Evolutionary conservation across 2,329 filamentous ascomycete species (phyloP).

Genomic region (Calonectria fujianensis): DNA sequence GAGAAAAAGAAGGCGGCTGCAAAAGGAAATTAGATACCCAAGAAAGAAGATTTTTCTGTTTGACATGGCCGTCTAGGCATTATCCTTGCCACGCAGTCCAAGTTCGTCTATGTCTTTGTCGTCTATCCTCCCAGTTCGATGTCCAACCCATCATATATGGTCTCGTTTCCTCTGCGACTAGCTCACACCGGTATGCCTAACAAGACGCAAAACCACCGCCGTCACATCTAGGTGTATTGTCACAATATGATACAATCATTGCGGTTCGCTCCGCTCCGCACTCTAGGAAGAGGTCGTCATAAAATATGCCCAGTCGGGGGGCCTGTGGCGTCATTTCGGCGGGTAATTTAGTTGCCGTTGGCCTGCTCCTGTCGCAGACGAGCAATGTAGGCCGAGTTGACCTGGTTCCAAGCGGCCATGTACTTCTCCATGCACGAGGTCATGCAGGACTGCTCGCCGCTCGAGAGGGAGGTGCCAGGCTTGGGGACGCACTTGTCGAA

Average conservation of each 20-base stretch:
- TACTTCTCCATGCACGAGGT: slow-evolving; percentile 90
- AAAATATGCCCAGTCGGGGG: slow-evolving; percentile 4
- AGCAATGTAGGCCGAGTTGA: slow-evolving; percentile 80
- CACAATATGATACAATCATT: slow-evolving; percentile 55
- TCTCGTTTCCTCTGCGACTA: slow-evolving; percentile 20
- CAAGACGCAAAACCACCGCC: slow-evolving; percentile 10
- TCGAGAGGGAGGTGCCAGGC: slow-evolving; percentile 79
- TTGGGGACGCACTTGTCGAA: slow-evolving; percentile 86
- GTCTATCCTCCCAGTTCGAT: slow-evolving; percentile 43
- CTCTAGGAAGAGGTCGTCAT: slow-evolving; percentile 24
- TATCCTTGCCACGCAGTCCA: slow-evolving; percentile 41
- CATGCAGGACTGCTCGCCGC: slow-evolving; percentile 81
- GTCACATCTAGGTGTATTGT: slow-evolving; percentile 42
- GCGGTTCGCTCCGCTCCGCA: slow-evolving; percentile 24
- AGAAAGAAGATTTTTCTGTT: slow-evolving; percentile 45
- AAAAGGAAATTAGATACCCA: slow-evolving; percentile 58
- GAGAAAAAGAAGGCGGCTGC: slow-evolving; percentile 72
- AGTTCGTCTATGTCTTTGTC: slow-evolving; percentile 46
- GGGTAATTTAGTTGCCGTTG: slow-evolving; percentile 49
- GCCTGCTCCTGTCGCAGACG: slow-evolving; percentile 76
- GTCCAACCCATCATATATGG: slow-evolving; percentile 37
- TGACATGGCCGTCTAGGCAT: slow-evolving; percentile 46
- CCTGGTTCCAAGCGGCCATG: slow-evolving; percentile 86
- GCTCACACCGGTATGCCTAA: slow-evolving; percentile 8
- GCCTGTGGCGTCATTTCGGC: neutral